Conservation (phyloP, 2,329 filamentous ascomycete species). For the Fusarium caatingaense region DNA sequence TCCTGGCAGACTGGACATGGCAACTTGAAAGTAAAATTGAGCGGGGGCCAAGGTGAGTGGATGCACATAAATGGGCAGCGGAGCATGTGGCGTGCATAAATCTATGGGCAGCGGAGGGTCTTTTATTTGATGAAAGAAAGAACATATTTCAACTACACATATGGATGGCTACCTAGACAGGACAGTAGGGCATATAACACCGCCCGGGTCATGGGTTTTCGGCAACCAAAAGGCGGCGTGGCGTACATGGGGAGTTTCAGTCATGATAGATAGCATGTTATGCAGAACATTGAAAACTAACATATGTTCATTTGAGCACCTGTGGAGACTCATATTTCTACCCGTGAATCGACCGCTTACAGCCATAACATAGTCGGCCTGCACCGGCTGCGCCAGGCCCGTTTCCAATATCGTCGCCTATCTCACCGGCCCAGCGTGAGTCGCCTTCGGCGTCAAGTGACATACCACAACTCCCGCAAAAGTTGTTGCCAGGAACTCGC, state of each 20-base stretch:
- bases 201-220: constrained; percentile 38
- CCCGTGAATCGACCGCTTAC: constrained; percentile 71
- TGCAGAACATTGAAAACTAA: constrained; percentile 19
- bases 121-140: constrained; percentile 29
- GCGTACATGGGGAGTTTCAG: constrained; percentile 43
- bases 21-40: constrained; percentile 7
- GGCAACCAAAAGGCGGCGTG: constrained; percentile 43
- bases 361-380: constrained; percentile 75
- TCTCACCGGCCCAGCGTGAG: constrained; percentile 71
- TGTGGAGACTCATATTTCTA: constrained; percentile 45
- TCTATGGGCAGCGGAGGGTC: constrained; percentile 13
- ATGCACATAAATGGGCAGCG: background rate
- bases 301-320: constrained; percentile 15
- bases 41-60: background rate
- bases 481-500: constrained; percentile 54
- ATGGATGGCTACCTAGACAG: constrained; percentile 27
- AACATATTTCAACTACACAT: constrained; percentile 19
- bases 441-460: constrained; percentile 72
- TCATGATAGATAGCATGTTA: constrained; percentile 31
- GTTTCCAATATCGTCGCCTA: constrained; percentile 58
- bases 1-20: constrained; percentile 51
- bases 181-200: constrained; percentile 37
- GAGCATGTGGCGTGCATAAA: constrained; percentile 6
- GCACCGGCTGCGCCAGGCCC: constrained; percentile 22
- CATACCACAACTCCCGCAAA: constrained; percentile 77